Conservation (phyloP, 73 alveolate species). For the Uronychia setigera region DNA sequence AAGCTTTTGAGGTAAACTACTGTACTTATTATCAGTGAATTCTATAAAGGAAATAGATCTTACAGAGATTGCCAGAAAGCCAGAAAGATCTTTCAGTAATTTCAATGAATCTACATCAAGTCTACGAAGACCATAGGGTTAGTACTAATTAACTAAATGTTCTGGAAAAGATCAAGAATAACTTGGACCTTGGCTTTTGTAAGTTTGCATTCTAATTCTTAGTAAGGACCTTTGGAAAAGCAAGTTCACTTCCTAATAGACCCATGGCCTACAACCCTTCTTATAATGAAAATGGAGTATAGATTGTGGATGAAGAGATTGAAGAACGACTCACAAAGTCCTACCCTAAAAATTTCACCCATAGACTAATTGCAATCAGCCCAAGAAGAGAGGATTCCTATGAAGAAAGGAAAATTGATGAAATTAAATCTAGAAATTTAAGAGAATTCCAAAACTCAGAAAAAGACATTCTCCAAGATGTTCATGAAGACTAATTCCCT, state of each 20-base stretch:
- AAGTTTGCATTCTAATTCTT: neutral
- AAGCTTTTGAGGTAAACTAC: neutral
- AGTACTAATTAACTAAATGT: neutral
- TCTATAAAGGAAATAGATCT: neutral
- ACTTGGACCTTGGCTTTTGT: neutral
- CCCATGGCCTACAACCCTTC: neutral
- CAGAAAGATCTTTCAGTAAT: neutral
- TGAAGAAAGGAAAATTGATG: neutral
- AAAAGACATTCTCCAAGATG: neutral
- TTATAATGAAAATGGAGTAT: neutral
- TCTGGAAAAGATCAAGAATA: neutral
- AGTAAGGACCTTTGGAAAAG: neutral
- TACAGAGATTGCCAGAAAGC: neutral
- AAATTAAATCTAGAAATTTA: neutral
- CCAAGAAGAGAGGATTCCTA: neutral
- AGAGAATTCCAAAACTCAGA: neutral
- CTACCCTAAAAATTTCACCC: neutral
- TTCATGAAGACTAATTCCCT: neutral
- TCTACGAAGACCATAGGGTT: neutral
- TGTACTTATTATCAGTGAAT: neutral
- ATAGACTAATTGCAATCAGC: neutral
- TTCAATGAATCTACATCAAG: neutral
- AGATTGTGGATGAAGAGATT: neutral
- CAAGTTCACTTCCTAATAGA: neutral
- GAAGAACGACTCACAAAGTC: too few species aligned